A percentile compares a stretch with the other conserved stretches of the same genome.
Evolutionary conservation across 495 filamentous ascomycete species (phyloP).

Genomic region (Podospora anserina): DNA sequence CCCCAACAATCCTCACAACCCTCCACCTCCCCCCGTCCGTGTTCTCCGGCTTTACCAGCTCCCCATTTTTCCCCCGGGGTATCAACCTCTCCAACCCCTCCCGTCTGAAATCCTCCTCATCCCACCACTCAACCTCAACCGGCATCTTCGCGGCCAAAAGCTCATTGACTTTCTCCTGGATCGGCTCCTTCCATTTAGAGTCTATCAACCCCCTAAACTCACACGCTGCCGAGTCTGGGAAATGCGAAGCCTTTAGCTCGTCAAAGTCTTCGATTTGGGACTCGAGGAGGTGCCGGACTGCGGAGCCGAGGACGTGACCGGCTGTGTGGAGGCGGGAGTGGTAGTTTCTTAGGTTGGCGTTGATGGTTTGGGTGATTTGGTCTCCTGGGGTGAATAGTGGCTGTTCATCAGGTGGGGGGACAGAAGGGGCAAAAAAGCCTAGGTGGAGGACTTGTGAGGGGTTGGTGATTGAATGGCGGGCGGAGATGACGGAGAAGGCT

Average conservation of each 20-base stretch:
- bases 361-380: slow-evolving; percentile 48
- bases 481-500: slow-evolving; percentile 49
- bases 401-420: neutral
- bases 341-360: slow-evolving; percentile 51
- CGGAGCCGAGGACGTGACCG: slow-evolving; percentile 60
- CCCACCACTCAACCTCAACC: slow-evolving; percentile 60
- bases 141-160: slow-evolving; percentile 49
- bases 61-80: slow-evolving; percentile 31
- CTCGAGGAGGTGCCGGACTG: slow-evolving; percentile 53
- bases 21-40: slow-evolving; percentile 45
- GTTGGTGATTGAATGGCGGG: slow-evolving; percentile 45
- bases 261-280: slow-evolving; percentile 49
- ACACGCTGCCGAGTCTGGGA: slow-evolving; percentile 55
- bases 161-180: slow-evolving; percentile 54
- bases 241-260: slow-evolving; percentile 62
- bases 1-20: slow-evolving; percentile 56
- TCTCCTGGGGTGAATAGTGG: slow-evolving; percentile 36
- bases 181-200: slow-evolving; percentile 54
- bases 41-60: slow-evolving; percentile 14
- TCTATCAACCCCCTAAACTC: slow-evolving; percentile 61
- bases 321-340: slow-evolving; percentile 63
- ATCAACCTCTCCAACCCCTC: slow-evolving; percentile 47
- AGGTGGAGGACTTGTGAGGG: slow-evolving; percentile 57
- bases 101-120: slow-evolving; percentile 48
- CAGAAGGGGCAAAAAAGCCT: slow-evolving; percentile 43